Percentiles rank a stretch among this genome's conserved stretches.
Evolutionary conservation across 345 rosid genomes (phyloP).

Genomic region (Syzygium aromaticum): DNA sequence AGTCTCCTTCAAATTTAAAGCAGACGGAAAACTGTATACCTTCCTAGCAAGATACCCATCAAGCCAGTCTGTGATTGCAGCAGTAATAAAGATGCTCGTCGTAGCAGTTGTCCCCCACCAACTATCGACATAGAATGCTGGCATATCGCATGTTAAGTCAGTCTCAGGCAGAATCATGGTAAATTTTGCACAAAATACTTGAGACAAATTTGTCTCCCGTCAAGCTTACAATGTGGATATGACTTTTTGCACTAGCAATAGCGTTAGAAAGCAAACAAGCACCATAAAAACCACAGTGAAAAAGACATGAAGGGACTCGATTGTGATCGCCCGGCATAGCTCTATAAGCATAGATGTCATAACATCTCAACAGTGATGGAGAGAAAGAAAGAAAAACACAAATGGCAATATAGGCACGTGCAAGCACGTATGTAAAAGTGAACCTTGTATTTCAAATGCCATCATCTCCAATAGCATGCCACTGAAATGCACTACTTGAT

Average conservation of each 20-base stretch:
- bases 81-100: slow-evolving; percentile 77
- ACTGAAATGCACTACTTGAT: background rate
- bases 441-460: background rate
- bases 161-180: background rate
- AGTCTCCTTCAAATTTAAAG: background rate
- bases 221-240: background rate
- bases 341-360: background rate
- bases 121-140: slow-evolving; percentile 84
- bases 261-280: background rate
- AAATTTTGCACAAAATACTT: background rate
- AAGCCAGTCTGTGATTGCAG: slow-evolving; percentile 99
- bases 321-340: background rate
- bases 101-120: slow-evolving; percentile 96
- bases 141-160: background rate
- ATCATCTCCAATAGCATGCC: background rate
- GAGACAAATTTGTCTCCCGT: background rate
- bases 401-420: background rate
- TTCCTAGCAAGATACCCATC: slow-evolving; percentile 95
- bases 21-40: slow-evolving; percentile 27
- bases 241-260: background rate
- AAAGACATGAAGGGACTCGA: background rate
- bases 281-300: background rate
- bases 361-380: background rate
- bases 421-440: background rate
- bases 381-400: background rate